Evolutionary conservation across 352 stramenopile species (phyloP).

Genomic region (Phytophthora multivora): DNA sequence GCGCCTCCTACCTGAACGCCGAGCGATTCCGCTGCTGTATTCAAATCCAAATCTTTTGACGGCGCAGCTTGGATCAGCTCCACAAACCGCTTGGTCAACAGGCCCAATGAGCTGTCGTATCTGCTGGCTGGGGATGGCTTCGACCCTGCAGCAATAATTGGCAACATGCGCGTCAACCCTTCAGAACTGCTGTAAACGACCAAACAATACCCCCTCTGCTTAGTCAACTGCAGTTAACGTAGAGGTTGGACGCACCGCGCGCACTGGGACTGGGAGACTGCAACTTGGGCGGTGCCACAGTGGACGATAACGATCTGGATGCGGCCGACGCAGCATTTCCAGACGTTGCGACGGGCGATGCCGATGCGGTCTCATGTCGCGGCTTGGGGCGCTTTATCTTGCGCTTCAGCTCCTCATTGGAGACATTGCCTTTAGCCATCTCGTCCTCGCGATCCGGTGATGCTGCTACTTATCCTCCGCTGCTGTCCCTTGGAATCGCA

Average conservation of each 20-base stretch:
- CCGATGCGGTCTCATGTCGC: slow-evolving; percentile 35
- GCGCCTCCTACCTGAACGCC: slow-evolving; percentile 66
- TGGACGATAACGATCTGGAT: slow-evolving; percentile 20
- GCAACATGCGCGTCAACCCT: not conserved
- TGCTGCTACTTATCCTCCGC: slow-evolving; percentile 16
- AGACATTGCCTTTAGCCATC: slow-evolving; percentile 69
- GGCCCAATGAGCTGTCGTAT: slow-evolving; percentile 96
- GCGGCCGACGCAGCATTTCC: slow-evolving; percentile 16
- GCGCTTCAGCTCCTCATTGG: slow-evolving; percentile 71
- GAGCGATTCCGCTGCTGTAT: slow-evolving; percentile 87
- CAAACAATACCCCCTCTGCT: not conserved
- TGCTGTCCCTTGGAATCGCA: slow-evolving; percentile 33
- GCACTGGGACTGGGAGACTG: slow-evolving; percentile 56
- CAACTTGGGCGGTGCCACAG: slow-evolving; percentile 37
- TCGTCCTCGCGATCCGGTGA: slow-evolving; percentile 9
- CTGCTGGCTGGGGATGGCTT: slow-evolving; percentile 83
- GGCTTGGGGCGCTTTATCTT: slow-evolving; percentile 69
- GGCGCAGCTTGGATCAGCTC: slow-evolving; percentile 91
- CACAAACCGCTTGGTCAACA: slow-evolving; percentile 98
- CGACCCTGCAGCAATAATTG: slow-evolving; percentile 16
- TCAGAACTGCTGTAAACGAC: not conserved
- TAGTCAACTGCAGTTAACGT: not conserved
- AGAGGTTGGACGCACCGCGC: slow-evolving; percentile 29
- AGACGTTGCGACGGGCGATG: slow-evolving; percentile 12
- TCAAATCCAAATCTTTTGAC: slow-evolving; percentile 94